Base-by-base conservation (phyloP, 2,329 filamentous ascomycete genomes). In the Apiospora hydei region DNA sequence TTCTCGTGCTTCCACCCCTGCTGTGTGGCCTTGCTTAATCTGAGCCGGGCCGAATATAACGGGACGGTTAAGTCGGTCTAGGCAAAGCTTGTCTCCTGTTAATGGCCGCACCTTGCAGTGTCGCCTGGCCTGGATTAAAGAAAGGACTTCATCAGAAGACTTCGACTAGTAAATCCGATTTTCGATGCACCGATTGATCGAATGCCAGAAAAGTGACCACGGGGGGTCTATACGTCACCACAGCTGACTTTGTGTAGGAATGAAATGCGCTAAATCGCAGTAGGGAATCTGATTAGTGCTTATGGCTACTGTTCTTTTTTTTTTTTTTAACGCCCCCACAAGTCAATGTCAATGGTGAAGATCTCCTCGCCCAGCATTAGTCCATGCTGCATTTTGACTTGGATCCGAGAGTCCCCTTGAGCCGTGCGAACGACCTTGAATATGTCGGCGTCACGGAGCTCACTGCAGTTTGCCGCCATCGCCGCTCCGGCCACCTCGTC, bases 21-120 rank as follows among this genome's bases (percentile, higher is more conserved):
- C 16, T 34, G 24, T 16, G n/a, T 26, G n/a, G 49, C n/a, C 49
- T 26, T 53, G 49, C 11, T 61, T 61, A 38, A 16, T 61, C 53
- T 61, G 34, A 41, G 34, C 57, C 57, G 57, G 57, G 57, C 57
- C 57, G 57, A 64, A 64, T 64, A 41, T 64, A n/a, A 41, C 34
- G 57, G 57, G 57, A 34, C 26, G 24, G 34, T 38, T 38, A 21
- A 6, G 14, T 18, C 18, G 26, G 30, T 21, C 53, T 61, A 57
- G 51, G 51, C 51, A 18, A 57, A 21, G 51, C 51, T 57, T 57
- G 51, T 57, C 51, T 57, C 51, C 26, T 34, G 14, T 57, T 57
- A 57, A 34, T 57, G 26, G 18, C 51, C 26, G 26, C 16, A 30
- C 49, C 14, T 53, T 30, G 49, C 49, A 53, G 11, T 34, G 51